phyloP scores from a whole-genome alignment of 345 rosid genomes.

The sweet orange (Citrus sinensis) region DNA sequence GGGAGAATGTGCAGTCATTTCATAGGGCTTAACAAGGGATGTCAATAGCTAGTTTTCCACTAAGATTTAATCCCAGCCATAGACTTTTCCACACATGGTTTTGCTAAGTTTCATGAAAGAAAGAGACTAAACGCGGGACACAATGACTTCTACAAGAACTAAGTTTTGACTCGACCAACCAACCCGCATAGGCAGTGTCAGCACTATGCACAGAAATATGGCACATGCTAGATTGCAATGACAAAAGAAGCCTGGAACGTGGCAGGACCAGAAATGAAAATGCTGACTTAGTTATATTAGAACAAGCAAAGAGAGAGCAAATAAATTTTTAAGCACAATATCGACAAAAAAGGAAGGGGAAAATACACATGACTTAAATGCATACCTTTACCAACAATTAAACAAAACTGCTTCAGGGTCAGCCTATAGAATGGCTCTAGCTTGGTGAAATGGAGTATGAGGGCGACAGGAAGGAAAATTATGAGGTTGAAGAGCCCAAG shows the following conservation, averaged over 20 bases:
- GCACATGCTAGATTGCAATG: background rate
- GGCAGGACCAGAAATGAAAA: background rate
- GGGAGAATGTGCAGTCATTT: background rate
- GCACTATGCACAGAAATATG: background rate
- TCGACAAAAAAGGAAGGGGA: background rate
- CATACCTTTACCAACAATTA: conserved; percentile 85
- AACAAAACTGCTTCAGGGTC: conserved; percentile 65
- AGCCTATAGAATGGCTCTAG: conserved; percentile 62
- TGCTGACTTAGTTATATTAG: background rate
- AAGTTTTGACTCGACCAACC: background rate
- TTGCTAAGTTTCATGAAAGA: background rate
- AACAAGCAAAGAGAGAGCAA: background rate
- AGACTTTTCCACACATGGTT: background rate
- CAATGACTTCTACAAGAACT: background rate
- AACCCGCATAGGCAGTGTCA: background rate
- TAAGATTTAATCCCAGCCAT: too few species aligned
- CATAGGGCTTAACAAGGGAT: background rate
- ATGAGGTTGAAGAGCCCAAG: conserved; percentile 79
- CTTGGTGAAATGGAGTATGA: conserved; percentile 61
- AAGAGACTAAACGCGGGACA: background rate
- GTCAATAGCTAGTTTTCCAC: background rate
- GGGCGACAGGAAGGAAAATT: conserved; percentile 73
- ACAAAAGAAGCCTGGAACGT: background rate
- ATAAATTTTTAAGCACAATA: background rate
- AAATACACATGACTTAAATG: background rate